Conservation (phyloP, 2,329 filamentous ascomycete species). For the Penicillium sp. region DNA sequence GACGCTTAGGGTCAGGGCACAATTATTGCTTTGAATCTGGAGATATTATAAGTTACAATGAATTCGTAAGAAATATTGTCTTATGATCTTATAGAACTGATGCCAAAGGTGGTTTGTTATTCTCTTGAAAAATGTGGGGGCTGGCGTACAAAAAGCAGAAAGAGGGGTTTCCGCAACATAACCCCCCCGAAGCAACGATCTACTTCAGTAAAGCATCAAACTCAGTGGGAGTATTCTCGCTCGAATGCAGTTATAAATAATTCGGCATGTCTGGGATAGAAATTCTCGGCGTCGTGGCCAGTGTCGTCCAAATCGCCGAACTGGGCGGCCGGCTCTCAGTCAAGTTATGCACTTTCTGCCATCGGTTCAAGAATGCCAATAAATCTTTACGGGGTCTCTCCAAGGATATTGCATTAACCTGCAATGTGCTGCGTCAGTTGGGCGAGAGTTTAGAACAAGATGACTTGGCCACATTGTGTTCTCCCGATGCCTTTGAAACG, state of each 20-base stretch:
- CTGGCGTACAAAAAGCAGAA: too few relatives aligned
- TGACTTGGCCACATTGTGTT: background rate
- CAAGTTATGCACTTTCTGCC: slow-evolving; percentile 1
- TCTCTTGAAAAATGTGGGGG: too few relatives aligned
- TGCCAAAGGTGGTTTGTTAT: too few relatives aligned
- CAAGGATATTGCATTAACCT: background rate
- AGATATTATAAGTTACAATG: too few relatives aligned
- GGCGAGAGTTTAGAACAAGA: background rate
- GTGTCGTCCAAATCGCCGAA: slow-evolving; percentile 1
- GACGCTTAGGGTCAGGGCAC: too few relatives aligned
- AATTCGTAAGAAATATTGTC: too few relatives aligned
- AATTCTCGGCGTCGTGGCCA: background rate
- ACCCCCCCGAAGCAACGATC: background rate
- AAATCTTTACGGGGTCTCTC: background rate
- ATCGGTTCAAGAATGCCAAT: slow-evolving; percentile 1
- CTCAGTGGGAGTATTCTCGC: too few relatives aligned
- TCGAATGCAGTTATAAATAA: background rate
- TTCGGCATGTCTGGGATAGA: background rate
- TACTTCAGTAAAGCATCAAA: background rate
- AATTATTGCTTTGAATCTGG: too few relatives aligned
- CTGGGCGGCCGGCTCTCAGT: slow-evolving; percentile 1
- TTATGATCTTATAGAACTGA: too few relatives aligned
- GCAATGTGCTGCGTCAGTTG: background rate
- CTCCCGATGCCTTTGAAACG: background rate
- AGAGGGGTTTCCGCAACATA: too few relatives aligned